phyloP scores from a whole-genome alignment of 148 eudicot genomes.

The Arctostaphylos glauca region DNA sequence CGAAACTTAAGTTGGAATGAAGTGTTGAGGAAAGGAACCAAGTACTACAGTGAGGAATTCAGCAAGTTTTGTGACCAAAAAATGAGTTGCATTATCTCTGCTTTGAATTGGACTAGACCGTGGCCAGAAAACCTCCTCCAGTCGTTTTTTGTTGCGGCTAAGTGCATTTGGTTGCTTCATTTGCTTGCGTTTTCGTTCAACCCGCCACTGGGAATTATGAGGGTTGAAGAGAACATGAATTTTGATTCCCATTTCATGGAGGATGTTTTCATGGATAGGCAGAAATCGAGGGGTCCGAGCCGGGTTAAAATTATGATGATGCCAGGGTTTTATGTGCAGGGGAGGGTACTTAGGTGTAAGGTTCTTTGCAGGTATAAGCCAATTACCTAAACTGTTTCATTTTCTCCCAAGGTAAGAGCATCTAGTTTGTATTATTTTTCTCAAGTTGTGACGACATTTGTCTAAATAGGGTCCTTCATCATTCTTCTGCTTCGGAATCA shows the following conservation, averaged over 20 bases:
- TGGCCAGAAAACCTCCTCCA: conserved; percentile 95
- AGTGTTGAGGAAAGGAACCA: conserved; percentile 86
- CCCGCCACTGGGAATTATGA: conserved; percentile 60
- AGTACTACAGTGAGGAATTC: conserved; percentile 83
- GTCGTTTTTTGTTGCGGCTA: conserved; percentile 83
- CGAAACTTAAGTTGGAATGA: conserved; percentile 90
- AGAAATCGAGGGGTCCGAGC: conserved; percentile 45
- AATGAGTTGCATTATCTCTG: conserved; percentile 64
- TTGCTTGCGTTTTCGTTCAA: conserved; percentile 80
- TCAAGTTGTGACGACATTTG: not conserved
- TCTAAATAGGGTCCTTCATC: not conserved
- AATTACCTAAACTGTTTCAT: conserved; percentile 18
- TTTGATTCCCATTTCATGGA: conserved; percentile 83
- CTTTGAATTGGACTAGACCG: conserved; percentile 70
- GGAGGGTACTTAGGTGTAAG: conserved; percentile 77
- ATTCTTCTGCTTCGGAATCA: no score
- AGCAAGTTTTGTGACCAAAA: conserved; percentile 91
- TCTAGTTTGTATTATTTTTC: not conserved
- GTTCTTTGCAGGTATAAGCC: conserved; percentile 84
- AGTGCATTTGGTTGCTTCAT: conserved; percentile 91
- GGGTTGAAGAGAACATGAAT: conserved; percentile 69
- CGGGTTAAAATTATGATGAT: conserved; percentile 87
- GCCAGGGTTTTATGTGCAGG: conserved; percentile 95
- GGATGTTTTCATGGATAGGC: conserved; percentile 62
- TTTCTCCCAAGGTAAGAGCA: not conserved